phyloP scores from a whole-genome alignment of 2,329 filamentous ascomycete genomes.

The Huntiella savannae region DNA sequence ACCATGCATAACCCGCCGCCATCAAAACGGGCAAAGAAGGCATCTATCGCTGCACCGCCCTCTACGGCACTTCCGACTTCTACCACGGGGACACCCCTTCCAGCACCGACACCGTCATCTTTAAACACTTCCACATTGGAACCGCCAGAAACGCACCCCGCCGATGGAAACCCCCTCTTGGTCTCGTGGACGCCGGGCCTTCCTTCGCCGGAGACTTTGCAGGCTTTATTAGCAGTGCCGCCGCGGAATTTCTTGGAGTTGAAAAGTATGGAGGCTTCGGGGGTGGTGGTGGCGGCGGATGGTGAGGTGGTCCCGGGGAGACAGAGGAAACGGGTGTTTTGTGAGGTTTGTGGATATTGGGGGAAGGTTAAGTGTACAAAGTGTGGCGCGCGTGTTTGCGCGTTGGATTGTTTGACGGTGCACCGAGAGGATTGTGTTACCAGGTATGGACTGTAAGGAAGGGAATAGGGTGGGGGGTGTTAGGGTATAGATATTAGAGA shows the following conservation, averaged over 20 bases:
- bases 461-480: background rate
- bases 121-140: no score
- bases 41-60: conserved; percentile 19
- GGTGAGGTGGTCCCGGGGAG: conserved; percentile 26
- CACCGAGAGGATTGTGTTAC: conserved; percentile 56
- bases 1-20: conserved; percentile 6
- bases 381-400: conserved; percentile 62
- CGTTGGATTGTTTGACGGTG: conserved; percentile 51
- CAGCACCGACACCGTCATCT: background rate
- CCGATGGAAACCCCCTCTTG: conserved; percentile 39
- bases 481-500: background rate
- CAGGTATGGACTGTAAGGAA: conserved; percentile 32
- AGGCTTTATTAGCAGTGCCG: conserved; percentile 41
- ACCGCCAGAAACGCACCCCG: conserved; percentile 20
- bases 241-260: conserved; percentile 51
- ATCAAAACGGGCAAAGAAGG: conserved; percentile 6
- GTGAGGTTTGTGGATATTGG: conserved; percentile 70
- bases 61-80: conserved; percentile 14
- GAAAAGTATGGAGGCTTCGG: conserved; percentile 25
- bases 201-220: conserved; percentile 42
- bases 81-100: background rate
- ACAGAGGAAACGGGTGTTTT: conserved; percentile 36
- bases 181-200: conserved; percentile 36
- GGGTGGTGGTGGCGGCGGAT: conserved; percentile 14
- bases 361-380: conserved; percentile 56